Evolutionary conservation across 2,329 filamentous ascomycete genomes (phyloP).

Genomic region (Didymella pinodella): DNA sequence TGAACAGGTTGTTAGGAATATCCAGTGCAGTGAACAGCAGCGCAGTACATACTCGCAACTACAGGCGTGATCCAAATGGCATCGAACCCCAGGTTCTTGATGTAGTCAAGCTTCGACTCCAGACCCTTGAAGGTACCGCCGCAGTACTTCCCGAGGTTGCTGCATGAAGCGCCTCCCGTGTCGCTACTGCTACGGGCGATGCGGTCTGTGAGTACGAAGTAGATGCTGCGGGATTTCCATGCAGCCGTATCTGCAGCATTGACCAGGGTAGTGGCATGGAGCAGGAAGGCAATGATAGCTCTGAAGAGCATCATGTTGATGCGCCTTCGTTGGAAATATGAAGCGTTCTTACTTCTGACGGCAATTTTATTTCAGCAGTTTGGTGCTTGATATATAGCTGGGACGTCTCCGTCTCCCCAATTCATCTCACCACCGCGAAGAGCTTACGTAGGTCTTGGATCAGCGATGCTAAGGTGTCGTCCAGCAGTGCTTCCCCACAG

Average conservation of each 20-base stretch:
- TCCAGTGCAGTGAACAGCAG: background rate
- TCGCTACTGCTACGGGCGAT: conserved; percentile 46
- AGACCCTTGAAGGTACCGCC: conserved; percentile 62
- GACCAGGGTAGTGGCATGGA: conserved; percentile 31
- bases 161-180: conserved; percentile 41
- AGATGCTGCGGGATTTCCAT: conserved; percentile 51
- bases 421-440: conserved; percentile 6
- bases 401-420: conserved; percentile 2
- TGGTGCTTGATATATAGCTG: conserved; percentile 18
- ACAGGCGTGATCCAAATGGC: conserved; percentile 58
- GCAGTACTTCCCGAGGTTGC: conserved; percentile 54
- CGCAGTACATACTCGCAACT: conserved; percentile 37
- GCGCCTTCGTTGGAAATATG: background rate
- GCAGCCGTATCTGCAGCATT: conserved; percentile 42
- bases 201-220: conserved; percentile 49
- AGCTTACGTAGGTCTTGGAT: conserved; percentile 13
- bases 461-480: conserved; percentile 10
- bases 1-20: conserved; percentile 9
- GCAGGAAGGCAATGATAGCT: conserved; percentile 23
- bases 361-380: background rate
- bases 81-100: conserved; percentile 59
- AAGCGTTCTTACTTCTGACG: background rate
- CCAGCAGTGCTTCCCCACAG: conserved; percentile 5
- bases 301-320: conserved; percentile 32
- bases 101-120: conserved; percentile 60